These are phyloP conservation scores for Phalaenopsis aphrodite DNA, from an alignment of 106 monocot species.

Conservation along the genomic window DNA sequence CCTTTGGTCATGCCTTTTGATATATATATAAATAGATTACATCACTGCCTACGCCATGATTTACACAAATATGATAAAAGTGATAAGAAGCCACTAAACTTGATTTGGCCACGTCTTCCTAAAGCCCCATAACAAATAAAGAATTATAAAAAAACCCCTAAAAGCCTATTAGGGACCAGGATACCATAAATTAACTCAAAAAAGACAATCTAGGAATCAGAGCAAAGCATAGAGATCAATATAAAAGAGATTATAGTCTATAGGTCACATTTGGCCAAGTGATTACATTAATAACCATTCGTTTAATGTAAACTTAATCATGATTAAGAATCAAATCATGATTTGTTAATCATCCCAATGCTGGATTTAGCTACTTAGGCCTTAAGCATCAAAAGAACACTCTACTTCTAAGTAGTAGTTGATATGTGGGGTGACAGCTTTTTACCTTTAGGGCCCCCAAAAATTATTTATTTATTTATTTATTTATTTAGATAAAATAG, in stretches of 20 bases:
- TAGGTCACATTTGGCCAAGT: not conserved
- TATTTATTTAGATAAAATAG: not conserved
- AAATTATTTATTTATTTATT: too few species aligned
- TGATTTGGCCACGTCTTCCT: not conserved
- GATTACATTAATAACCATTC: not conserved
- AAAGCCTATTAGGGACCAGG: not conserved
- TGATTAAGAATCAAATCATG: not conserved
- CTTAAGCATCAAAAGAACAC: slow-evolving; percentile 6
- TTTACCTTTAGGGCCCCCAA: not conserved
- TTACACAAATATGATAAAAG: too few species aligned
- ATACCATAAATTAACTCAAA: not conserved
- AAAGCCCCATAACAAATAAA: not conserved
- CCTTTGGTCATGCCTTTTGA: too few species aligned
- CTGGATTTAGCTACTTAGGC: not conserved
- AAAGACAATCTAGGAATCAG: not conserved
- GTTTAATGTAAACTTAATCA: not conserved
- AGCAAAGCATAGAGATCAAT: not conserved
- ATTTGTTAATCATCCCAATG: slow-evolving; percentile 1
- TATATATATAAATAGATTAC: too few species aligned
- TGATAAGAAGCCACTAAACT: too few species aligned
- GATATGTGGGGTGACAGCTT: slow-evolving; percentile 1
- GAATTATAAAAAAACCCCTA: not conserved
- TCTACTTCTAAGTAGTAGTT: not conserved
- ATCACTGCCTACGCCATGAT: too few species aligned
- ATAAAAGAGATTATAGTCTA: not conserved